A percentile compares a stretch with the other conserved stretches of the same genome.
Conservation (phyloP, 1,284 basidiomycete genomes). For the Mycena sp. region DNA sequence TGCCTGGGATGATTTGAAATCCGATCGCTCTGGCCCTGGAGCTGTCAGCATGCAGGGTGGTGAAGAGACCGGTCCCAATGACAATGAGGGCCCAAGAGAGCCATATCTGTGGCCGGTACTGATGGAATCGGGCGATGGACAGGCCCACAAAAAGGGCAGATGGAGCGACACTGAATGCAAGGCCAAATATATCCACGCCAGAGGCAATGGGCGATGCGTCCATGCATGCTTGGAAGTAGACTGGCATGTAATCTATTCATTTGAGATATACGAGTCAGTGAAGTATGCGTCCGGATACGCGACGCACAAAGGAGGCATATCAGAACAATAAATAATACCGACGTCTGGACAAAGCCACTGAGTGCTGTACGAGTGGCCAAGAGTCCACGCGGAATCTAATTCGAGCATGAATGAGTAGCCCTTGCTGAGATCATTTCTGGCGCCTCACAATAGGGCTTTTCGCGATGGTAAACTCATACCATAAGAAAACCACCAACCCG, state of each 20-base stretch:
- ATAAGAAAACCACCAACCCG: constrained; percentile 43
- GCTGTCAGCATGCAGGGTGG: constrained; percentile 10
- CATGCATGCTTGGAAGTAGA: constrained; percentile 56
- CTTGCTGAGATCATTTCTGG: background rate
- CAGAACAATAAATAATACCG: background rate
- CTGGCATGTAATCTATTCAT: constrained; percentile 35
- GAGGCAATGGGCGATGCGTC: constrained; percentile 49
- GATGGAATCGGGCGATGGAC: background rate
- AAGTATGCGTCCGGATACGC: background rate
- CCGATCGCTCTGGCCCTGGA: constrained; percentile 8
- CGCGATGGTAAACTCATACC: constrained; percentile 37
- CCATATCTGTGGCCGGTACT: constrained; percentile 22
- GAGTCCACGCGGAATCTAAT: constrained; percentile 7
- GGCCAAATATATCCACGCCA: constrained; percentile 50
- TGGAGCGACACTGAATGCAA: constrained; percentile 43
- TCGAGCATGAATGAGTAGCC: background rate
- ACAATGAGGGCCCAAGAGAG: constrained; percentile 17
- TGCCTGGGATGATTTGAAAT: constrained; percentile 4
- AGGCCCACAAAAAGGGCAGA: constrained; percentile 42
- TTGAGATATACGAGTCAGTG: background rate
- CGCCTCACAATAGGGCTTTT: constrained; percentile 37
- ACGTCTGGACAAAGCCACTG: constrained; percentile 24
- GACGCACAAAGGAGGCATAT: constrained; percentile 14
- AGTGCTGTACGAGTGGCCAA: constrained; percentile 30
- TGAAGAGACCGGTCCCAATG: constrained; percentile 16